phyloP scores from a whole-genome alignment of 2,329 filamentous ascomycete genomes.

The Colletotrichum aenigma region DNA sequence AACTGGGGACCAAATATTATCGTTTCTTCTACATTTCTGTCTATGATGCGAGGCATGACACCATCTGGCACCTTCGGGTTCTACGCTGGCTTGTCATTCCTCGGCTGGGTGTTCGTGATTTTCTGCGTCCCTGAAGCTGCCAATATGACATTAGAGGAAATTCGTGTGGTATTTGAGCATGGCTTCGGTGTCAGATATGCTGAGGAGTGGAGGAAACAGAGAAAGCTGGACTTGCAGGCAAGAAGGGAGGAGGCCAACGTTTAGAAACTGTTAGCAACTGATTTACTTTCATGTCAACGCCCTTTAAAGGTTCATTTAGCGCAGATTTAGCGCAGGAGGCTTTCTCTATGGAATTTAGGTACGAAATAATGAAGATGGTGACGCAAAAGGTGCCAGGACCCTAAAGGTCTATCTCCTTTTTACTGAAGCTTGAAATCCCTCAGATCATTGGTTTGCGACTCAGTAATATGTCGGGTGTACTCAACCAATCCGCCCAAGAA shows the following conservation, averaged over 20 bases:
- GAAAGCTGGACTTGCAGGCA: slow-evolving; percentile 19
- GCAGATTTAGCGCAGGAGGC: background rate
- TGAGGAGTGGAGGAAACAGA: slow-evolving; percentile 39
- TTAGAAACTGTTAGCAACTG: background rate
- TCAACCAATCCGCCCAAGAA: background rate
- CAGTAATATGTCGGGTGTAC: background rate
- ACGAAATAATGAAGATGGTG: background rate
- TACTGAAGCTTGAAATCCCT: background rate
- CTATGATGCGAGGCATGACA: slow-evolving; percentile 52
- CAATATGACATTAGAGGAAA: slow-evolving; percentile 58
- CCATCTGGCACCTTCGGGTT: slow-evolving; percentile 57
- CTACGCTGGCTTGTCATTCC: slow-evolving; percentile 52
- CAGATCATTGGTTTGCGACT: background rate
- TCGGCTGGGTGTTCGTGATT: slow-evolving; percentile 50
- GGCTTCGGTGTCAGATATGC: slow-evolving; percentile 50
- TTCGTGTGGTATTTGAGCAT: slow-evolving; percentile 54
- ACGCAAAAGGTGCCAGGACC: accelerated
- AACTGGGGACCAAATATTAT: slow-evolving; percentile 54
- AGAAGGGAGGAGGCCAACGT: background rate
- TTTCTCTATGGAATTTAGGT: background rate
- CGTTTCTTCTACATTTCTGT: slow-evolving; percentile 52
- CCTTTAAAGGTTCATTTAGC: background rate
- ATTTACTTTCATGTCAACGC: accelerated
- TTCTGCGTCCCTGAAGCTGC: slow-evolving; percentile 60
- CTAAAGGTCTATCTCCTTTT: accelerated